Evolutionary conservation across 768 basidiomycete genomes (phyloP), one percentile per base, ranked within the genome.

Genomic region (Lactarius pseudohatsudake): DNA sequence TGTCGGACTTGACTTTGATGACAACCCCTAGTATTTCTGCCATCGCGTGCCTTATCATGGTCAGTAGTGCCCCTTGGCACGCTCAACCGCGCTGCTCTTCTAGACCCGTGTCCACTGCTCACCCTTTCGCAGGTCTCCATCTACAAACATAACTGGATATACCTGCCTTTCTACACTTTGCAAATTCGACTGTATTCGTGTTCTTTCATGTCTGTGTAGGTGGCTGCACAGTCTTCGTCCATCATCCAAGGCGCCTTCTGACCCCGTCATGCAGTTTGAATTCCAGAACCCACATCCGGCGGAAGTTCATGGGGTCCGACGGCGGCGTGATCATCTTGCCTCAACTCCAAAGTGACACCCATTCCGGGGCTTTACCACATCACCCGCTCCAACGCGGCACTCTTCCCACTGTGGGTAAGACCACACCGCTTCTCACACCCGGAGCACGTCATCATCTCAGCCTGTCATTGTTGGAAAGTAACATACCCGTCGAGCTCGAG

Each of bases 191-290:
- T 57, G 1, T 57, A 57, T 36, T 57, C 56, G 8, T 57, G 56
- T 32, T 57, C 56, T 18, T 57, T 57, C 13, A 57, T 57, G 56
- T 57, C 56, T 34, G 56, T 57, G 56, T 57, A 57, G 18, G 56
- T 57, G 30, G 18, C 30, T 20, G 16, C 18, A 11, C n/a, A 32
- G 28, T 32, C n/a, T 10, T 18, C 56, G 9, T 32, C 32, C 56
- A 5, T 34, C 11, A 20, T 11, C 2, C 3, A 32, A 36, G 26
- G 50, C 13, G 4, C 22, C 22, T 15, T 53, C 56, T 57, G 32
- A 57, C 20, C 7, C n/a, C 18, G 7, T 9, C n/a, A 32, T 34
- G 5, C 20, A 57, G 56, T 8, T 13, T 57, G 32, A 57, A 57
- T 32, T 57, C 56, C 32, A 57, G 56, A 57, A 22, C 11, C 32